phyloP scores from a whole-genome alignment of 805 yeast species.

The Huiozyma naganishii region DNA sequence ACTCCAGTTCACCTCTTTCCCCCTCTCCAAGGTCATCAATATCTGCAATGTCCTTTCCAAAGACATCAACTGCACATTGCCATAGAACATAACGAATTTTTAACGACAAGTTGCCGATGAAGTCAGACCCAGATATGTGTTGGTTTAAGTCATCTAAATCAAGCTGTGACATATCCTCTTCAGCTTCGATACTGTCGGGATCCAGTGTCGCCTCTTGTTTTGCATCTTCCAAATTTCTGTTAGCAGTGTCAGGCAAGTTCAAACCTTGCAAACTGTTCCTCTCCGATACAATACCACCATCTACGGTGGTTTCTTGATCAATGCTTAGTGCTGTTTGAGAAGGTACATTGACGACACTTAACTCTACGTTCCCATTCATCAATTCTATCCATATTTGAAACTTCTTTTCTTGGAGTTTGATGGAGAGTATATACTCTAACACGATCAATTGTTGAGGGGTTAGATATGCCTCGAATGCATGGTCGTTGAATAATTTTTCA shows the following conservation, averaged over 20 bases:
- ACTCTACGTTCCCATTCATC: conserved; percentile 25
- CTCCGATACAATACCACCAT: conserved; percentile 1
- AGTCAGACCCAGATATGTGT: conserved; percentile 35
- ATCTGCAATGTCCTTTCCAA: conserved; percentile 16
- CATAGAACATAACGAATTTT: conserved; percentile 58
- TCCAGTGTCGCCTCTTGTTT: conserved; percentile 4
- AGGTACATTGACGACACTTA: conserved; percentile 13
- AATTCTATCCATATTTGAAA: conserved; percentile 37
- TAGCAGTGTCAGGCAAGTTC: neutral
- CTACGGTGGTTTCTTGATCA: conserved; percentile 5
- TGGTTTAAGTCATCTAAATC: conserved; percentile 32
- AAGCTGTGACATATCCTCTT: conserved; percentile 30
- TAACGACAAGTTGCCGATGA: conserved; percentile 47
- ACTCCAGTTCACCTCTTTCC: conserved; percentile 10
- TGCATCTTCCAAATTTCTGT: conserved; percentile 1
- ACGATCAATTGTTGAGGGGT: conserved; percentile 48
- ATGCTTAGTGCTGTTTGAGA: conserved; percentile 1
- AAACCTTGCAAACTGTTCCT: neutral
- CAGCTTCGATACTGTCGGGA: conserved; percentile 1
- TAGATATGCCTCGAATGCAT: conserved; percentile 38
- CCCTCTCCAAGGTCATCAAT: conserved; percentile 26
- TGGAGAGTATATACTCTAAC: conserved; percentile 35
- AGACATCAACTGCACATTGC: conserved; percentile 41
- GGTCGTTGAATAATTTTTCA: conserved; percentile 27
- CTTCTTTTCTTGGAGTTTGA: conserved; percentile 16